Percentiles rank a stretch among this genome's conserved stretches.
These are phyloP conservation scores for Aspergillus sp. DNA, from an alignment of 2,329 filamentous ascomycete species.

Conservation along the genomic window DNA sequence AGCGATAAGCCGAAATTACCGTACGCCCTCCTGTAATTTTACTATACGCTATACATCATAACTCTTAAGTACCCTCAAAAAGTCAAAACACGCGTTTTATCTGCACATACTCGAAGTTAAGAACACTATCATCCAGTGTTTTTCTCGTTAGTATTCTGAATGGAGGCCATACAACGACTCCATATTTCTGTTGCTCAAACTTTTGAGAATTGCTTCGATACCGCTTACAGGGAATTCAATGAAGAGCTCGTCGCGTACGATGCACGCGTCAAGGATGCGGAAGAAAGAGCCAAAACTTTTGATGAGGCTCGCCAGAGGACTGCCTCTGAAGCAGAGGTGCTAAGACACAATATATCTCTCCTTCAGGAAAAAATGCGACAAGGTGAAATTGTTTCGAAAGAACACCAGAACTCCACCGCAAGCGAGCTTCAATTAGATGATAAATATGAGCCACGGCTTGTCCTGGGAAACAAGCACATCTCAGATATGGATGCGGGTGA, in stretches of 20 bases:
- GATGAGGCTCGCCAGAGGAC: conserved; percentile 20
- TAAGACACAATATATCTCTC: conserved; percentile 23
- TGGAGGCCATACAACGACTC: conserved; percentile 34
- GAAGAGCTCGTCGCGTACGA: conserved; percentile 23
- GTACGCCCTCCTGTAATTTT: not conserved
- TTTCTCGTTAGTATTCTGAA: conserved; percentile 6
- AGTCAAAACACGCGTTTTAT: not conserved
- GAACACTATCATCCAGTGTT: not conserved
- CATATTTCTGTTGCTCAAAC: conserved; percentile 28
- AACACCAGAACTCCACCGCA: conserved; percentile 15
- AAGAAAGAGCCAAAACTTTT: conserved; percentile 21
- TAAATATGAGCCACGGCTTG: conserved; percentile 28
- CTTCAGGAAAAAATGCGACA: conserved; percentile 23
- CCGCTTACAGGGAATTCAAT: conserved; percentile 27
- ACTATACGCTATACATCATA: conserved; percentile 2
- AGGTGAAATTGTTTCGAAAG: conserved; percentile 14
- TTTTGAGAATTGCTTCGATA: conserved; percentile 28
- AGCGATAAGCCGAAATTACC: not conserved
- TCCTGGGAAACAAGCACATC: conserved; percentile 12
- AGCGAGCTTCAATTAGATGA: conserved; percentile 21
- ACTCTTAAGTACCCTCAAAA: not conserved
- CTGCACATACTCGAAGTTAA: not conserved
- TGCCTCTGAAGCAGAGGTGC: conserved; percentile 16
- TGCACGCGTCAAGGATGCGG: conserved; percentile 21
- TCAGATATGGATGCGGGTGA: conserved; percentile 13